Percentiles rank a stretch among this genome's conserved stretches.
phyloP scores from a whole-genome alignment of 306 rosid genomes.

The Pterocarpus santalinus region DNA sequence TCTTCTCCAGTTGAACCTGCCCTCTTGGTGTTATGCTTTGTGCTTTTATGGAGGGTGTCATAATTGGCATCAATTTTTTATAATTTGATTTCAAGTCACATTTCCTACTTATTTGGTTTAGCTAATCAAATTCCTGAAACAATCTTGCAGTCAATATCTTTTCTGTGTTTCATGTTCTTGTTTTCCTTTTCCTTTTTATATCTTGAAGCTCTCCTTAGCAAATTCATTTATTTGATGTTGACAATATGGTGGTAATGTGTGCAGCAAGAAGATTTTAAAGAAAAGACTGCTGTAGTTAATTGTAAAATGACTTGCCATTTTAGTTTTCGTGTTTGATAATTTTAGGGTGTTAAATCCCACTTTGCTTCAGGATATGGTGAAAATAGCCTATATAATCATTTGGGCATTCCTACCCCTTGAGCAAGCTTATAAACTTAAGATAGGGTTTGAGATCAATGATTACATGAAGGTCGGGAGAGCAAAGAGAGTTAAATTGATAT shows the following conservation, averaged over 20 bases:
- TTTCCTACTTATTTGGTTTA: not conserved
- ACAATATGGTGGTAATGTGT: not conserved
- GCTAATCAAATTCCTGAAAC: not conserved
- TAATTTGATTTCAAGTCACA: not conserved
- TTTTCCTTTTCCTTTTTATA: not conserved
- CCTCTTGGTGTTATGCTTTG: not conserved
- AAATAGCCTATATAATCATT: too few relatives aligned
- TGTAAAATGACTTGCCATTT: not conserved
- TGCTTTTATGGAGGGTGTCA: not conserved
- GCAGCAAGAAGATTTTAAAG: not conserved
- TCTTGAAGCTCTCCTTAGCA: not conserved
- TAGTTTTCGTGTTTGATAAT: not conserved
- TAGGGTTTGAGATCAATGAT: constrained; percentile 3
- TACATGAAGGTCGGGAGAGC: constrained; percentile 6
- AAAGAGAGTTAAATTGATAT: not conserved
- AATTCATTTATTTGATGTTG: not conserved
- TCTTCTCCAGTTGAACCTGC: not conserved
- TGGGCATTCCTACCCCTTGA: too few relatives aligned
- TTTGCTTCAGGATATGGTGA: too few relatives aligned
- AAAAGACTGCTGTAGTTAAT: not conserved
- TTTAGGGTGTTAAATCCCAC: not conserved
- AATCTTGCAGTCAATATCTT: not conserved
- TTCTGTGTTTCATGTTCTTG: not conserved
- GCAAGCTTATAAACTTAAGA: too few relatives aligned
- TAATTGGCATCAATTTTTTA: constrained; percentile 1